A percentile compares a stretch with the other conserved stretches of the same genome.
These are phyloP conservation scores for Phytophthora melonis DNA, from an alignment of 352 stramenopile genomes.

Conservation along the genomic window DNA sequence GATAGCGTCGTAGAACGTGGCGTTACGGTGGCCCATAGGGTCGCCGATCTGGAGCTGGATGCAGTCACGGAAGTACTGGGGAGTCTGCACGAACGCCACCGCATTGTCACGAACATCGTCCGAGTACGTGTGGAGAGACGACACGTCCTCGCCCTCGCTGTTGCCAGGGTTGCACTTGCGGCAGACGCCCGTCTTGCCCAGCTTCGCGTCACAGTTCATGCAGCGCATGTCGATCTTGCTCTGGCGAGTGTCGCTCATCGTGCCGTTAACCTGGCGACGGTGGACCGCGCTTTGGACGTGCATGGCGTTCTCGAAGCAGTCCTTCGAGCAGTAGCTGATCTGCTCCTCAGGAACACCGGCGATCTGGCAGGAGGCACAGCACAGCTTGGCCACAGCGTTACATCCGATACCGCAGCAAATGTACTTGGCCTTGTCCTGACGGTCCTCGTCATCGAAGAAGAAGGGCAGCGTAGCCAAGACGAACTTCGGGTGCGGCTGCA, in stretches of 20 bases:
- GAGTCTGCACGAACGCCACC: constrained; percentile 85
- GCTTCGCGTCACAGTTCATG: constrained; percentile 76
- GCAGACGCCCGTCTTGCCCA: constrained; percentile 79
- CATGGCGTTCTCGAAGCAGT: constrained; percentile 89
- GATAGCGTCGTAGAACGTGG: constrained; percentile 89
- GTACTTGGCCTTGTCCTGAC: constrained; percentile 81
- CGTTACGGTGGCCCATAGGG: constrained; percentile 82
- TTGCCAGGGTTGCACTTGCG: constrained; percentile 75
- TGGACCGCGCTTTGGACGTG: constrained; percentile 82
- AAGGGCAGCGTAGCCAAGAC: constrained; percentile 79
- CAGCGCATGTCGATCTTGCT: constrained; percentile 82
- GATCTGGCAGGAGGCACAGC: constrained; percentile 86
- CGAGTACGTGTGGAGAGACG: constrained; percentile 79
- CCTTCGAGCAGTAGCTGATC: constrained; percentile 90
- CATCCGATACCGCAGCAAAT: constrained; percentile 78
- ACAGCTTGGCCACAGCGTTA: constrained; percentile 84
- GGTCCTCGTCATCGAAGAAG: constrained; percentile 85
- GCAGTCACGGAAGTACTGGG: constrained; percentile 89
- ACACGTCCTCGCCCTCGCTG: constrained; percentile 59
- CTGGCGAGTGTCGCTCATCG: constrained; percentile 70
- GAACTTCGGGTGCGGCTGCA: constrained; percentile 86
- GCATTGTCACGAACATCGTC: constrained; percentile 82
- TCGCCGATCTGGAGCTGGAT: constrained; percentile 86
- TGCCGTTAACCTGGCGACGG: constrained; percentile 85
- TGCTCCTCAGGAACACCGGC: constrained; percentile 82